Percentiles rank a stretch among this genome's conserved stretches.
Conservation (phyloP, 805 yeast genomes). For the Candida jianshihensis region DNA sequence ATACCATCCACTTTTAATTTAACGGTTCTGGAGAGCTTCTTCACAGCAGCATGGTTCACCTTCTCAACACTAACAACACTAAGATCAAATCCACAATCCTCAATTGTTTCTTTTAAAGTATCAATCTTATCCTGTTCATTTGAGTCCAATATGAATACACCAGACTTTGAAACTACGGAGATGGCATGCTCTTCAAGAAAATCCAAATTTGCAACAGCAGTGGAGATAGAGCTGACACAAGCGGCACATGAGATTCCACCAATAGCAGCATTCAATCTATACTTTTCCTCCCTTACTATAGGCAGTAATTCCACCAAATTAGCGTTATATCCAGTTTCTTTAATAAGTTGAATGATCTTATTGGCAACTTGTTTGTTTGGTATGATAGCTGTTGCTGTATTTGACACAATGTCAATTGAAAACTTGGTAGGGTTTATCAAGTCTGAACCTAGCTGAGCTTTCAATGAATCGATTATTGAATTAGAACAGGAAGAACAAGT, state of each 20-base stretch:
- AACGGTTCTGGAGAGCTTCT: slow-evolving; percentile 46
- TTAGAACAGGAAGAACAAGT: slow-evolving; percentile 58
- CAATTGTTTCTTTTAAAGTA: slow-evolving; percentile 42
- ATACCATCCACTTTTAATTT: slow-evolving; percentile 54
- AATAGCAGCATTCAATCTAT: slow-evolving; percentile 50
- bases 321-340: slow-evolving; percentile 42
- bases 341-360: slow-evolving; percentile 38
- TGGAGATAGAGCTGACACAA: slow-evolving; percentile 51
- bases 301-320: slow-evolving; percentile 54
- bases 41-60: slow-evolving; percentile 40
- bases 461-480: slow-evolving; percentile 31
- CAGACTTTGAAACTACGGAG: slow-evolving; percentile 54
- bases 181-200: slow-evolving; percentile 49
- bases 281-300: slow-evolving; percentile 39
- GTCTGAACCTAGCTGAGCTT: slow-evolving; percentile 7
- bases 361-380: slow-evolving; percentile 46
- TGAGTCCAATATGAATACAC: slow-evolving; percentile 49
- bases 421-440: slow-evolving; percentile 23
- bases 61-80: slow-evolving; percentile 37
- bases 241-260: slow-evolving; percentile 76
- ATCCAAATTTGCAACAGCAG: slow-evolving; percentile 38
- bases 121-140: slow-evolving; percentile 29
- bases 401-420: slow-evolving; percentile 45
- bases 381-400: slow-evolving; percentile 46
- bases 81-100: slow-evolving; percentile 63